A percentile compares a stretch with the other conserved stretches of the same genome.
These are phyloP conservation scores for Xylariales sp. DNA, from an alignment of 2,329 filamentous ascomycete species.

Conservation along the genomic window DNA sequence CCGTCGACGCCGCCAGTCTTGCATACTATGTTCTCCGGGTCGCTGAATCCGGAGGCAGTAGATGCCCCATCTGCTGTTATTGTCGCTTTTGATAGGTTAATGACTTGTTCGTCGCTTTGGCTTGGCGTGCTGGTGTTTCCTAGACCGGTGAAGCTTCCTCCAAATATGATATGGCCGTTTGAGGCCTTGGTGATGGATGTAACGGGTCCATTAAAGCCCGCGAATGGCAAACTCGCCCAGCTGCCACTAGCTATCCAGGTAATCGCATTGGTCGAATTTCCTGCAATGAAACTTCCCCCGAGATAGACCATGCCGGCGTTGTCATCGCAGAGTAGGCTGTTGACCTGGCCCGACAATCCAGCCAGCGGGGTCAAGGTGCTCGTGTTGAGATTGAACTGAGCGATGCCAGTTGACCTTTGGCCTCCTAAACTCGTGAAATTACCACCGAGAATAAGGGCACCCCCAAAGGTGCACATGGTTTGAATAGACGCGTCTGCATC, in stretches of 20 bases:
- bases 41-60: slow-evolving; percentile 58
- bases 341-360: slow-evolving; percentile 81
- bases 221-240: slow-evolving; percentile 82
- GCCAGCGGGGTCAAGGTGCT: slow-evolving; percentile 66
- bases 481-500: slow-evolving; percentile 79
- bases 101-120: slow-evolving; percentile 66
- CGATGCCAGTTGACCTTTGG: slow-evolving; percentile 71
- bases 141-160: slow-evolving; percentile 81
- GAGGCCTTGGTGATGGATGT: slow-evolving; percentile 75
- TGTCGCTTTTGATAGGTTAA: slow-evolving; percentile 78
- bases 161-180: slow-evolving; percentile 86
- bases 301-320: slow-evolving; percentile 78
- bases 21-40: slow-evolving; percentile 81
- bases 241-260: slow-evolving; percentile 65
- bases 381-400: slow-evolving; percentile 72
- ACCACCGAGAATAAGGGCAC: slow-evolving; percentile 75
- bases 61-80: slow-evolving; percentile 64
- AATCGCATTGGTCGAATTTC: slow-evolving; percentile 84
- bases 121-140: slow-evolving; percentile 71
- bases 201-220: slow-evolving; percentile 91
- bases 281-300: slow-evolving; percentile 77
- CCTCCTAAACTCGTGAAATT: slow-evolving; percentile 91
- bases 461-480: slow-evolving; percentile 77
- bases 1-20: slow-evolving; percentile 63
- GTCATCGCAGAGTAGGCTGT: slow-evolving; percentile 76